Evolutionary conservation across 2,329 filamentous ascomycete species (phyloP).

Genomic region (Aspergillus costaricaensis): DNA sequence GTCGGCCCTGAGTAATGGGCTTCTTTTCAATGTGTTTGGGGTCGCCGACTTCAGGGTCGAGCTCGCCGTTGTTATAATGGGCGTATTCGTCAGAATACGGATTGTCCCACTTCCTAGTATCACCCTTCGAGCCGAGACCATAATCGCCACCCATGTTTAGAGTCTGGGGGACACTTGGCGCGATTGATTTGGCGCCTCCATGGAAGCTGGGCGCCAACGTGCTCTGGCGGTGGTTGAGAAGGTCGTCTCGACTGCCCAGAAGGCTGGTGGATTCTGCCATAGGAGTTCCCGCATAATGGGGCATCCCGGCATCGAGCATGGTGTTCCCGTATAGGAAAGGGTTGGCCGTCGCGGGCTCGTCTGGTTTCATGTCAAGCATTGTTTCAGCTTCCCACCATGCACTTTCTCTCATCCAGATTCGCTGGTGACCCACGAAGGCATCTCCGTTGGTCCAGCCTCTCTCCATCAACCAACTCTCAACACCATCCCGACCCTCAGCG

Average conservation of each 20-base stretch:
- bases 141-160: slow-evolving; percentile 75
- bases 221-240: slow-evolving; percentile 49
- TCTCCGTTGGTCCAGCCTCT: slow-evolving; percentile 98
- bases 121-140: slow-evolving; percentile 82
- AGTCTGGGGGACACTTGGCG: slow-evolving; percentile 54
- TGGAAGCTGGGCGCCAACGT: slow-evolving; percentile 51
- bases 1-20: slow-evolving; percentile 63
- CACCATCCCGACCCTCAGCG: slow-evolving; percentile 84
- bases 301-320: slow-evolving; percentile 72
- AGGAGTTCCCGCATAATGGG: slow-evolving; percentile 58
- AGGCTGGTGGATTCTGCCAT: slow-evolving; percentile 62
- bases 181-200: slow-evolving; percentile 57
- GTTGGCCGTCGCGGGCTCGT: slow-evolving; percentile 47
- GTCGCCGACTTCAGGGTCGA: slow-evolving; percentile 77
- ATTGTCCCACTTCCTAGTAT: slow-evolving; percentile 67
- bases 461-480: slow-evolving; percentile 91
- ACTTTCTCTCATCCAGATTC: slow-evolving; percentile 90
- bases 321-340: slow-evolving; percentile 57
- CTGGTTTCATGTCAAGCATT: slow-evolving; percentile 86
- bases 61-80: slow-evolving; percentile 71
- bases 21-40: slow-evolving; percentile 75
- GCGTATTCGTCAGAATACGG: slow-evolving; percentile 37
- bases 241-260: slow-evolving; percentile 70
- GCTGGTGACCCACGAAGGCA: slow-evolving; percentile 84
- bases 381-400: slow-evolving; percentile 98